Conservation (phyloP, 495 filamentous ascomycete genomes). For the Neurospora pannonica region DNA sequence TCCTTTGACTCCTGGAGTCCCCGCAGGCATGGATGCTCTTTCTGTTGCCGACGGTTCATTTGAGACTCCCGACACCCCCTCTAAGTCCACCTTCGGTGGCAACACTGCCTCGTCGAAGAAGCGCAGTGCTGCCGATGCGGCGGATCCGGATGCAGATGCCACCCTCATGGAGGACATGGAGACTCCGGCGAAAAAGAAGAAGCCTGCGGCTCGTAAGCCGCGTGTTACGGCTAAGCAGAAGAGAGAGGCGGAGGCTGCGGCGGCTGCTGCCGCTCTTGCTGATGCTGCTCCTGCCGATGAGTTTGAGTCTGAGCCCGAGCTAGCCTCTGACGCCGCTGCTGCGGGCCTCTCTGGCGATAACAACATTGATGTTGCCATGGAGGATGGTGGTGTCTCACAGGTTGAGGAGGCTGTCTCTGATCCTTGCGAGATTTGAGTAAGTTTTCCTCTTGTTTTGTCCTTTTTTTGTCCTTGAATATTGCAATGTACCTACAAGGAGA, state of each 20-base stretch:
- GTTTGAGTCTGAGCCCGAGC: no score
- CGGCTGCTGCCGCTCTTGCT: neutral
- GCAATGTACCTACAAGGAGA: neutral
- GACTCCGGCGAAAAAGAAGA: neutral
- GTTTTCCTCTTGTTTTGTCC: neutral
- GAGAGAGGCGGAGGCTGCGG: neutral
- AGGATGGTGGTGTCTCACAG: neutral
- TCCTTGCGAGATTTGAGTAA: neutral
- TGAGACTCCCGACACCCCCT: neutral
- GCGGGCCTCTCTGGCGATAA: neutral
- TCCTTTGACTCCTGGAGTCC: neutral
- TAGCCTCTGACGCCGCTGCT: neutral
- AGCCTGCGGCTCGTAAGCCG: neutral
- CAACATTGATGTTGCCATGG: neutral
- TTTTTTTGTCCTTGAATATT: neutral
- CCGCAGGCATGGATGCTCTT: neutral
- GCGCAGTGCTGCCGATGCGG: neutral
- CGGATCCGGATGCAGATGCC: neutral
- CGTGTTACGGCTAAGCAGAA: neutral
- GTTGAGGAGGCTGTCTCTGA: neutral
- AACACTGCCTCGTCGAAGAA: neutral
- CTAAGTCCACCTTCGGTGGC: neutral
- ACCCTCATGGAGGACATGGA: neutral
- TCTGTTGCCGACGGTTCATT: neutral
- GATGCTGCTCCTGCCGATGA: neutral